Evolutionary conservation across 2,329 filamentous ascomycete genomes (phyloP).

Genomic region (Juglanconis juglandina): DNA sequence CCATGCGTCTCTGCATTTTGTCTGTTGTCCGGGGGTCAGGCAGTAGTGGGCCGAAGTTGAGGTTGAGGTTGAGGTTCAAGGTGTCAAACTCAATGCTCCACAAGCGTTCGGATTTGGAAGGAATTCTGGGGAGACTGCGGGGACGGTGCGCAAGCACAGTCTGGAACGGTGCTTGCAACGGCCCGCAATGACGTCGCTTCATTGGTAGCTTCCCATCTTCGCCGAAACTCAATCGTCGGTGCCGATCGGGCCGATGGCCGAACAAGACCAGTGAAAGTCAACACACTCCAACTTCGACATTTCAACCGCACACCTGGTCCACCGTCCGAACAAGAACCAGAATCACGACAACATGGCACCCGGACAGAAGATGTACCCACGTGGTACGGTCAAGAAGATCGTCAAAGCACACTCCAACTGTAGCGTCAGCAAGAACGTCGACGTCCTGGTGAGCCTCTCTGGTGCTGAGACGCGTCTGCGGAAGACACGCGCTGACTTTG

Average conservation of each 20-base stretch:
- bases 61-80: background rate
- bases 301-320: slow-evolving; percentile 5
- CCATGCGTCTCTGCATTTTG: slow-evolving; percentile 58
- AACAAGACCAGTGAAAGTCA: no score
- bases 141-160: slow-evolving; percentile 16
- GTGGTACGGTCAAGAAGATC: slow-evolving; percentile 81
- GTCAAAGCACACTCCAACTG: slow-evolving; percentile 83
- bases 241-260: slow-evolving; percentile 4
- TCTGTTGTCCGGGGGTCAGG: background rate
- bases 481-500: slow-evolving; percentile 26
- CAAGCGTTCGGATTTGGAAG: slow-evolving; percentile 7
- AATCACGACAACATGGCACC: slow-evolving; percentile 46
- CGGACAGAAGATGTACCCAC: slow-evolving; percentile 75
- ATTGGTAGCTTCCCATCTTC: slow-evolving; percentile 1
- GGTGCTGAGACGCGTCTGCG: slow-evolving; percentile 18
- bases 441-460: slow-evolving; percentile 64
- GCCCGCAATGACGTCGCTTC: slow-evolving; percentile 4
- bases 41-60: background rate
- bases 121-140: slow-evolving; percentile 6
- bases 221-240: background rate
- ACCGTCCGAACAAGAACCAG: background rate
- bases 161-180: background rate
- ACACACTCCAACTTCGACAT: background rate
- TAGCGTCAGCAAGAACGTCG: slow-evolving; percentile 78
- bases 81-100: background rate